Base-by-base conservation (phyloP, 73 alveolate genomes). In the Paramecium octaurelia region DNA sequence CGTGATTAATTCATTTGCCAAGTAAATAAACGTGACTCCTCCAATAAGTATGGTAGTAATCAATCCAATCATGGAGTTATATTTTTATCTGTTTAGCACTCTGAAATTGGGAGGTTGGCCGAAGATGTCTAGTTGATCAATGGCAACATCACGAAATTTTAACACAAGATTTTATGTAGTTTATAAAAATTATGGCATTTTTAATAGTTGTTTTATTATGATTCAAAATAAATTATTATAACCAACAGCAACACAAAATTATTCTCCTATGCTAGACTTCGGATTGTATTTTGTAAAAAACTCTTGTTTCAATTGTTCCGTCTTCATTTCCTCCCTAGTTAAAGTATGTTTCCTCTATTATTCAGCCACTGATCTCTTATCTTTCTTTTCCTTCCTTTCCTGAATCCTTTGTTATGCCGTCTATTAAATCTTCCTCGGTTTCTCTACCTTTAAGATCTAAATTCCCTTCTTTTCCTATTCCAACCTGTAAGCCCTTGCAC, bases 161-260 rank as follows among this genome's bases (percentile, higher is more conserved):
- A 23, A 23, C n/a, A 59, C 35, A 64, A 64, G 84, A 64, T 64
- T 64, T 34, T 14, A 31, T 8, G 27, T 64, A 11, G 20, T 64
- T 64, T 64, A 64, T 31, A 64, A 23, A 64, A 64, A 11, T 64
- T 27, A 27, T 31, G 84, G 84, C 46, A 64, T 64, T 64, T 23
- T 64, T 64, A 64, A 31, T 64, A 64, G 46, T 64, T 31, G 16
- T 64, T 64, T 24, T 64, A 24, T 27, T 23, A 64, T 14, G 20
- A 64, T 54, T 75, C 88, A 75, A 75, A 75, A 75, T 75, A 75
- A 75, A 75, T 75, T 75, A 38, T 34, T 42, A 75, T 75, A 75
- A 36, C 88, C 88, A 14, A 75, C 59, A 35, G 88, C 88, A 36
- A 38, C 88, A 75, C 60, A 31, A 42, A 75, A 75, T 75, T 75